Evolutionary conservation across 305 asterid genomes (phyloP), one percentile per base, ranked within the genome.

Genomic region (Solanum hybrid): DNA sequence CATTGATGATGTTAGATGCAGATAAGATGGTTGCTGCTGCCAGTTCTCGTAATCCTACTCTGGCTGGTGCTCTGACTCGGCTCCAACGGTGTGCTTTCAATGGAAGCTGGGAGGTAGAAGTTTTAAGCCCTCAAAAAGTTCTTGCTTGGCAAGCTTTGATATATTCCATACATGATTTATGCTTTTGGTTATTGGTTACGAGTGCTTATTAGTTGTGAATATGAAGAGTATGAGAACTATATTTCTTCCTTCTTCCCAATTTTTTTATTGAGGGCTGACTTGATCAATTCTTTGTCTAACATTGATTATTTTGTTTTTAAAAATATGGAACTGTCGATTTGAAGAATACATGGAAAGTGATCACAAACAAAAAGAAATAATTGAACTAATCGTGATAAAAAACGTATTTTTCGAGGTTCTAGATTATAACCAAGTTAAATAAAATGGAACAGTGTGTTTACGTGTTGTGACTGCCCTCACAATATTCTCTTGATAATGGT

Each of bases 21-120:
- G 99, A 97, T 92, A 97, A 97, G 93, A 97, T 97, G 99, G 99
- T 97, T 90, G 99, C 99, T 93, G 99, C 99, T 92, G 99, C 99
- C 87, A 97, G 99, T 94, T 97, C 99, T 90, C 99, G 99, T 72
- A 97, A 97, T 92, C 99, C 99, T 86, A 97, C 99, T 70, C 96
- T 97, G 86, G 97, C 97, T 89, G 98, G 98, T 89, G 99, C 99
- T 92, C 93, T 97, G 90, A 97, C 99, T 92, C 97, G 99, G 89
- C 99, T 97, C 85, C 99, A 97, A 90, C 94, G 99, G 90, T 96
- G 99, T 92, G 99, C 99, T 91, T 96, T 97, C 93, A 96, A 98
- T 93, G 99, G 99, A 91, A 95, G 99, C 91, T 94, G 95, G 94
- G 97, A 96, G 98, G 98, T 96, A 93, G 79, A 89, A 87, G 41